These are phyloP conservation scores for Pichia pseudocactophila DNA, from an alignment of 805 yeast species.

Conservation along the genomic window DNA sequence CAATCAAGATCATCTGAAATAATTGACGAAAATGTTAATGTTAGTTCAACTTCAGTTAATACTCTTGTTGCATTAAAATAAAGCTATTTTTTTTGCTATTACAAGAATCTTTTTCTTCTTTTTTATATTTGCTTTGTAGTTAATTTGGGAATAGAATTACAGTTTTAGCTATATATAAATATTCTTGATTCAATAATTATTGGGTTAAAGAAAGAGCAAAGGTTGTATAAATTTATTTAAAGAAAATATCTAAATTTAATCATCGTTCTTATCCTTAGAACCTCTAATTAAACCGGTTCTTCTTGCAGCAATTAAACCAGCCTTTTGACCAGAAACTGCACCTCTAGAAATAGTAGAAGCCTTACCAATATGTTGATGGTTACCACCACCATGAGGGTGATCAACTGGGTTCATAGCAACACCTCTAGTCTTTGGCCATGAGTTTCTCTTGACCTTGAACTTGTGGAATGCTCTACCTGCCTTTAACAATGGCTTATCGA, in stretches of 20 bases:
- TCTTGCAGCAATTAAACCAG: conserved; percentile 99
- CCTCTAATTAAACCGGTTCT: conserved; percentile 99
- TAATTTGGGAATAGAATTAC: no score
- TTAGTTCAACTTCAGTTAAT: neutral
- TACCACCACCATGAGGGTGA: conserved; percentile 99
- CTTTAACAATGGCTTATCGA: conserved; percentile 98
- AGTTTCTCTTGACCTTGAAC: conserved; percentile 98
- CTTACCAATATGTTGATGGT: conserved; percentile 99
- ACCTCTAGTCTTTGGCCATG: conserved; percentile 99
- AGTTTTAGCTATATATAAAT: no score
- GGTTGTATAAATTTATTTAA: conserved; percentile 4
- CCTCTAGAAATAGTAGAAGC: conserved; percentile 99
- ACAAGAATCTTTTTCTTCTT: neutral
- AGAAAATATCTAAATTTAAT: conserved; percentile 18
- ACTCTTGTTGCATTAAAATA: neutral
- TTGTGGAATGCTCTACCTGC: conserved; percentile 99
- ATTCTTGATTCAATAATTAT: conserved; percentile 1
- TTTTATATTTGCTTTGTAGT: neutral
- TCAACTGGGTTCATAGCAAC: conserved; percentile 99
- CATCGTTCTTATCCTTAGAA: conserved; percentile 62
- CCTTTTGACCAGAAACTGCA: conserved; percentile 99
- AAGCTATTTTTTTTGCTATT: neutral
- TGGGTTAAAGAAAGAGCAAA: conserved; percentile 10
- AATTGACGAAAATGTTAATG: neutral
- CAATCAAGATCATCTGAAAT: neutral